Evolutionary conservation across 1,284 basidiomycete species (phyloP), one percentile per base, ranked within the genome.

Genomic region (Sporisorium scitamineum): DNA sequence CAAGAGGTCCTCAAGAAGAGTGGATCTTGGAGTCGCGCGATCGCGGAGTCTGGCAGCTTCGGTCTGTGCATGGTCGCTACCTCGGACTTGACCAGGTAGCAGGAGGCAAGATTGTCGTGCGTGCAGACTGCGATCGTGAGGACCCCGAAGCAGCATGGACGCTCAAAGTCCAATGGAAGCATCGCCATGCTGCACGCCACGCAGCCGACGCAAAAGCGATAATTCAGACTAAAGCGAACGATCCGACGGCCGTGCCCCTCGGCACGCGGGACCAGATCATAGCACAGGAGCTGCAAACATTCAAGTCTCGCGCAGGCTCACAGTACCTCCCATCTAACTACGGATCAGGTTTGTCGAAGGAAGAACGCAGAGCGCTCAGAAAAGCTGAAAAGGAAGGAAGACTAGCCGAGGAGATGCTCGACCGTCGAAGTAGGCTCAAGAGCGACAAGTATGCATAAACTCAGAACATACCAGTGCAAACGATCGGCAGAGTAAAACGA

Each of bases 401-500:
- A n/a, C 65, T 83, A 2, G 79, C 79, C 20, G 81, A 83, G 58
- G 81, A 76, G 51, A 80, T 81, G 81, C 79, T 83, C 16, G 77
- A 83, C 32, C 71, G 80, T 6, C 72, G 81, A 16, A 71, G 66
- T 10, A 76, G 69, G 64, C 61, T 79, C 54, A 83, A 83, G 61
- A 83, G 81, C 55, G 39, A 62, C 52, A 61, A 61, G 53, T 74
- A 76, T 27, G 61, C 60, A 61, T 74, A 54, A 70, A 44, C 37
- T 44, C 26, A 16, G 20, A n/a, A 27, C 8, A 29, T 37, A n/a
- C 24, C 22, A 29, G 6, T 42, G 37, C 39, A 42, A 42, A 20
- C 3, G 10, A 16, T 27, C 14, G 26, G 13, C 18, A 24, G 22
- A 22, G n/a, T 53, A 5, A 13, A 7, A 42, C 24, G 10, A 22